Evolutionary conservation across 2,329 filamentous ascomycete genomes (phyloP).

Genomic region (Fusarium ambrosium): DNA sequence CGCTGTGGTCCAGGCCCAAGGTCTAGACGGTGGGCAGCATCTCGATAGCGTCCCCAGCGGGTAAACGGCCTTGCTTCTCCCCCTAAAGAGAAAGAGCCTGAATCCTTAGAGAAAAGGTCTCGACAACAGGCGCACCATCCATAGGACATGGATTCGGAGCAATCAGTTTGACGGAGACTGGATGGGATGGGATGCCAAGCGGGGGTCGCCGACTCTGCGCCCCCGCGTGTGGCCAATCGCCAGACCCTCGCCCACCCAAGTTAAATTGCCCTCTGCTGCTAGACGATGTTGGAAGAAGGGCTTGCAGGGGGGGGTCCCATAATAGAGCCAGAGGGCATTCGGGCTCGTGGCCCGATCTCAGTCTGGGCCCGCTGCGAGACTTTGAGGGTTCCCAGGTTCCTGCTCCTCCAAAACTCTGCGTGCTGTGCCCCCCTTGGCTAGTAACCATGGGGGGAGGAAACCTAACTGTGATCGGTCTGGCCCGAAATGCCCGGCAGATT

Average conservation of each 20-base stretch:
- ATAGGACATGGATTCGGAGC: constrained; percentile 32
- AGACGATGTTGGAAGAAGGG: constrained; percentile 19
- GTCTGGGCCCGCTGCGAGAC: constrained; percentile 6
- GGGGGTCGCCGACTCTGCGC: constrained; percentile 27
- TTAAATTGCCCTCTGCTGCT: constrained; percentile 43
- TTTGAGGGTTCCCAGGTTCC: constrained; percentile 9
- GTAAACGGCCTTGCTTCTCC: constrained; percentile 10
- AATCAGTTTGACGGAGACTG: constrained; percentile 18
- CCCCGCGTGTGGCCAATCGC: constrained; percentile 39
- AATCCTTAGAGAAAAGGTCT: constrained; percentile 25
- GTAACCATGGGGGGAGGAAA: background rate
- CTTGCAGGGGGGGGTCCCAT: constrained; percentile 1
- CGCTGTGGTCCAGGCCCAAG: background rate
- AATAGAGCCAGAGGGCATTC: constrained; percentile 14
- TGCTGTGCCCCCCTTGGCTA: constrained; percentile 24
- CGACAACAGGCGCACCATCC: constrained; percentile 10
- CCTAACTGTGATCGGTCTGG: constrained; percentile 38
- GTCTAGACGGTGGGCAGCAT: constrained; percentile 23
- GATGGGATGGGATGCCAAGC: constrained; percentile 31
- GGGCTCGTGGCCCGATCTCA: constrained; percentile 36
- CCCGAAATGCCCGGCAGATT: constrained; percentile 10
- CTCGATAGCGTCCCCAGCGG: constrained; percentile 32
- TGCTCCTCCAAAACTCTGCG: background rate
- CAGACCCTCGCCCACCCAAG: constrained; percentile 31
- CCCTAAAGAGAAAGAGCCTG: constrained; percentile 27